These are phyloP conservation scores for Lactarius akahatsu DNA, from an alignment of 768 basidiomycete genomes.

Conservation along the genomic window DNA sequence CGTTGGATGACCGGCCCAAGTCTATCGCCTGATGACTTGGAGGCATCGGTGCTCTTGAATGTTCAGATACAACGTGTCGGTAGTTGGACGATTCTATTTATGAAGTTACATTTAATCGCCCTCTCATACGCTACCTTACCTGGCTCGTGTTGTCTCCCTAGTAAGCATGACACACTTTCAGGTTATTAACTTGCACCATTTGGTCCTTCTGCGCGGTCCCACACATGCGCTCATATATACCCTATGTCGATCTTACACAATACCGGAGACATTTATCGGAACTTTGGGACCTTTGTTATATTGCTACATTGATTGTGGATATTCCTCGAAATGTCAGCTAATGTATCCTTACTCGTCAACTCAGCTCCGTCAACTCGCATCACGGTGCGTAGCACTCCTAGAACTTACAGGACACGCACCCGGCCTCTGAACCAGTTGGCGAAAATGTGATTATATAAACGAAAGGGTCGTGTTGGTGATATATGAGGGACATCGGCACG, in stretches of 20 bases:
- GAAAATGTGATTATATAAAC: not conserved
- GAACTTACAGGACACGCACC: not conserved
- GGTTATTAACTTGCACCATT: not conserved
- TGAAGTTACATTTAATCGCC: not conserved
- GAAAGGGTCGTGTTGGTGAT: not conserved
- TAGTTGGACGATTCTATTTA: not conserved
- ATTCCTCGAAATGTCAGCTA: constrained; percentile 36
- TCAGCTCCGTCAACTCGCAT: not conserved
- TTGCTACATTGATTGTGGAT: constrained; percentile 21
- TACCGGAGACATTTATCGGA: not conserved
- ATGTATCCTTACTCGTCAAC: not conserved
- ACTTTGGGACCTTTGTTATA: not conserved
- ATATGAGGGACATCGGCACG: not conserved
- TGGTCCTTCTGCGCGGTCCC: not conserved
- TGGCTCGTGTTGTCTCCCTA: constrained; percentile 1
- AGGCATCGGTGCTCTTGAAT: not conserved
- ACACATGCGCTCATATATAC: constrained; percentile 8
- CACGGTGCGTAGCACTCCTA: not conserved
- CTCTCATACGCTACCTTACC: not conserved
- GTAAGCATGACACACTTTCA: constrained; percentile 6
- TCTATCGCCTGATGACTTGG: constrained; percentile 36
- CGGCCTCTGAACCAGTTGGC: not conserved
- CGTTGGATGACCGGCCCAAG: constrained; percentile 22
- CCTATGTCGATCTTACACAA: not conserved
- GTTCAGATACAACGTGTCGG: not conserved